phyloP scores from a whole-genome alignment of 169 alveolate genomes.

The Plasmodium gaboni region DNA sequence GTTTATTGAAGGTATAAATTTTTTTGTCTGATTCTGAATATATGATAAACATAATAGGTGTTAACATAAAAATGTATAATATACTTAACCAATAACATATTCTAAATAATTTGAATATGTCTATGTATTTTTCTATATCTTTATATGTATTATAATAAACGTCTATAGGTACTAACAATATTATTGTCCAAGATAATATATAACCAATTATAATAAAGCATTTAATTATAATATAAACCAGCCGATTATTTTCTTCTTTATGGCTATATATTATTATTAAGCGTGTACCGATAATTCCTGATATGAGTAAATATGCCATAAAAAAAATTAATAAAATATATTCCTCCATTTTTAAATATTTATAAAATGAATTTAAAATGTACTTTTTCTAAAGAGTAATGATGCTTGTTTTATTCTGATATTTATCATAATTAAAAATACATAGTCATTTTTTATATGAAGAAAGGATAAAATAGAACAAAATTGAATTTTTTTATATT shows the following conservation, averaged over 20 bases:
- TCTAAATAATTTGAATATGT: constrained; percentile 15
- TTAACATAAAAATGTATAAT: constrained; percentile 6
- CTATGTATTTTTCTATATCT: constrained; percentile 8
- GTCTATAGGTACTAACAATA: constrained; percentile 43
- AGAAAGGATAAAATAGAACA: no score
- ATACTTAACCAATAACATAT: neutral
- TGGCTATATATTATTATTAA: constrained; percentile 22
- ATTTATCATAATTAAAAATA: no score
- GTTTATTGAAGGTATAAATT: neutral
- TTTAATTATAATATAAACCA: neutral
- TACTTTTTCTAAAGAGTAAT: neutral
- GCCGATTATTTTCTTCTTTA: constrained; percentile 25
- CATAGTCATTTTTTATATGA: no score
- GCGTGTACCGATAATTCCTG: constrained; percentile 20
- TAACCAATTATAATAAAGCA: constrained; percentile 49
- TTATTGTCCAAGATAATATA: constrained; percentile 27
- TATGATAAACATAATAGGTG: constrained; percentile 17
- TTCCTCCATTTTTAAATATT: constrained; percentile 25
- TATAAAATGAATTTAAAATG: neutral
- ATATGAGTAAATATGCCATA: constrained; percentile 9
- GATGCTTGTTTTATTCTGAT: no score
- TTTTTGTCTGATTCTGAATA: constrained; percentile 6
- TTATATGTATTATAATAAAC: constrained; percentile 1
- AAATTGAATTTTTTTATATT: no score
- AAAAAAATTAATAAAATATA: constrained; percentile 13